A percentile compares a stretch with the other conserved stretches of the same genome.
phyloP scores from a whole-genome alignment of 2,329 filamentous ascomycete species.

The Phaeosphaeriaceae sp. region DNA sequence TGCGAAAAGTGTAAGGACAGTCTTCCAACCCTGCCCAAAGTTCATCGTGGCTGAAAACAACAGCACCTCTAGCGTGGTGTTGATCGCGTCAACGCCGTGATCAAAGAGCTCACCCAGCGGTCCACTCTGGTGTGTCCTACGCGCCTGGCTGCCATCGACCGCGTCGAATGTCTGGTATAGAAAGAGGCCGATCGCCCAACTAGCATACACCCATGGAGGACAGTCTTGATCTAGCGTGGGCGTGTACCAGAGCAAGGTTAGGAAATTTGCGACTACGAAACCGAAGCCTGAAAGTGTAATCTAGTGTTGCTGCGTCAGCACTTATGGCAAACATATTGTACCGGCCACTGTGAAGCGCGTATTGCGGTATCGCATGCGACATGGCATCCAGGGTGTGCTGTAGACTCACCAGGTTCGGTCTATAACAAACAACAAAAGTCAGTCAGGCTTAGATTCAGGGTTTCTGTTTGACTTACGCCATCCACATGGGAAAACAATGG shows the following conservation, averaged over 20 bases:
- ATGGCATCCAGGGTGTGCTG: not conserved
- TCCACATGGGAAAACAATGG: slow-evolving; percentile 90
- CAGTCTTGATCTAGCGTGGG: slow-evolving; percentile 94
- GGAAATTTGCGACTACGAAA: slow-evolving; percentile 87
- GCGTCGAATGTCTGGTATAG: slow-evolving; percentile 99
- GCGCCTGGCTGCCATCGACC: slow-evolving; percentile 90
- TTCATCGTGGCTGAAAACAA: slow-evolving; percentile 94
- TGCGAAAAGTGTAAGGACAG: slow-evolving; percentile 81
- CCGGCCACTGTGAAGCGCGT: not conserved
- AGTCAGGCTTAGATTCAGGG: slow-evolving; percentile 15
- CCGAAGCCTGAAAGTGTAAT: slow-evolving; percentile 91
- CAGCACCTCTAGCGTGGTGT: slow-evolving; percentile 91
- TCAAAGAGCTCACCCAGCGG: slow-evolving; percentile 96
- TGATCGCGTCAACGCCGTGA: slow-evolving; percentile 93
- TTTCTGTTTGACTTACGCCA: slow-evolving; percentile 70
- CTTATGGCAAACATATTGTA: not conserved
- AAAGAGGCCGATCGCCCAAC: slow-evolving; percentile 88
- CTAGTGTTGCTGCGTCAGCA: slow-evolving; percentile 38
- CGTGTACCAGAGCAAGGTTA: slow-evolving; percentile 94
- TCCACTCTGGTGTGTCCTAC: slow-evolving; percentile 89
- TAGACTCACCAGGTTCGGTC: slow-evolving; percentile 47
- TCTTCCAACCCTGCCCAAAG: slow-evolving; percentile 90
- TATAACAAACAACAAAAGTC: slow-evolving; percentile 22
- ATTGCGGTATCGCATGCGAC: not conserved
- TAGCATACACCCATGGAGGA: slow-evolving; percentile 92